These are phyloP conservation scores for Aspergillus thermomutatus DNA, from an alignment of 2,329 filamentous ascomycete species.

Conservation along the genomic window DNA sequence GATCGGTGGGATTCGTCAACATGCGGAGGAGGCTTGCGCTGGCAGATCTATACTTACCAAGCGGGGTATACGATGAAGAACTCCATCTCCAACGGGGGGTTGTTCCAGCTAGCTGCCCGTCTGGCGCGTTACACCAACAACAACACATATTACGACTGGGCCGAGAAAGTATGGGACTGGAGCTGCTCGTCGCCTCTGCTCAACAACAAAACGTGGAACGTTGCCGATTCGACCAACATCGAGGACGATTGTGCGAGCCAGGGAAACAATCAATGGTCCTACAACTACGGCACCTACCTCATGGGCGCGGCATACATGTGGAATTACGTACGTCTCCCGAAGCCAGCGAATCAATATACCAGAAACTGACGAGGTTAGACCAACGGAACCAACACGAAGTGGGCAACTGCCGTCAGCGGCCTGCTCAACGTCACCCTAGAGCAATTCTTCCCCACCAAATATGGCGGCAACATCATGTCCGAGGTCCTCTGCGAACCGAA, in stretches of 20 bases:
- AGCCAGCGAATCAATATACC: not conserved
- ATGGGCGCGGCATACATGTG: constrained; percentile 65
- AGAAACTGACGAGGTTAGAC: constrained; percentile 28
- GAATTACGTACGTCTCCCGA: constrained; percentile 50
- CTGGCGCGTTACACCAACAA: constrained; percentile 65
- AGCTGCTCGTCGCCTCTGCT: constrained; percentile 55
- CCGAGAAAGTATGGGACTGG: constrained; percentile 63
- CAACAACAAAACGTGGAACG: constrained; percentile 55
- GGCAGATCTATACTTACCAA: constrained; percentile 78
- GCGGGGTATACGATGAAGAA: constrained; percentile 82
- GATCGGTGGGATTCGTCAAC: constrained; percentile 64
- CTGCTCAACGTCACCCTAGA: constrained; percentile 49
- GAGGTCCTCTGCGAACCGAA: constrained; percentile 65
- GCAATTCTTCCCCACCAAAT: constrained; percentile 52
- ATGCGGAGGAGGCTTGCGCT: constrained; percentile 71
- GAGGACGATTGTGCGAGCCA: constrained; percentile 58
- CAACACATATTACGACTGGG: constrained; percentile 61
- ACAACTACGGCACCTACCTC: constrained; percentile 61
- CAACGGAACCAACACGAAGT: constrained; percentile 47
- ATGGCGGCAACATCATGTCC: constrained; percentile 52
- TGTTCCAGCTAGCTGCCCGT: constrained; percentile 77
- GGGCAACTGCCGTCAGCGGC: constrained; percentile 55
- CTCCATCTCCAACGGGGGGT: constrained; percentile 73
- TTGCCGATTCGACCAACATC: constrained; percentile 63
- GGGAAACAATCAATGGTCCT: constrained; percentile 64